phyloP scores from a whole-genome alignment of 192 early-diverging fungal genomes.

The Linnemannia hyalina region DNA sequence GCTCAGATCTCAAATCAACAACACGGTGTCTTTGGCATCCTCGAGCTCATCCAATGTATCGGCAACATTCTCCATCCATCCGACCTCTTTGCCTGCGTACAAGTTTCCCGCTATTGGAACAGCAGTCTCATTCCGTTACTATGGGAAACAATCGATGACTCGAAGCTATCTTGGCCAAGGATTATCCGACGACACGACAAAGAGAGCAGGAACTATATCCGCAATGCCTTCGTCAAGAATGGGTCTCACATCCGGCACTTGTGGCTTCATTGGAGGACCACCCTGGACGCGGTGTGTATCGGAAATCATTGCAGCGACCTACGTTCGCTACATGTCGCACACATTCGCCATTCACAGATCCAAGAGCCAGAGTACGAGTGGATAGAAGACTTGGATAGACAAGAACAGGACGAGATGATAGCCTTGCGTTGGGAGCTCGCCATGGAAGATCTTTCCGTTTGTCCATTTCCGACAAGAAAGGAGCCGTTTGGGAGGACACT shows the following conservation, averaged over 20 bases:
- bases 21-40: neutral
- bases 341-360: neutral
- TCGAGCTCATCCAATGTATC: neutral
- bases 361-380: neutral
- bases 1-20: neutral
- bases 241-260: neutral
- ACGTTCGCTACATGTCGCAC: neutral
- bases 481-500: neutral
- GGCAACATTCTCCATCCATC: neutral
- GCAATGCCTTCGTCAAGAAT: neutral
- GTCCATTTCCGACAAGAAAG: neutral
- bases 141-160: neutral
- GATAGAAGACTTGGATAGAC: neutral
- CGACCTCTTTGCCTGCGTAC: neutral
- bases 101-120: neutral
- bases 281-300: neutral
- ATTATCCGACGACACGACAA: neutral
- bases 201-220: too few relatives aligned
- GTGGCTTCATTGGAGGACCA: neutral
- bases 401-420: neutral
- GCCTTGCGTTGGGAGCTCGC: neutral
- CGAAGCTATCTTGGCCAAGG: neutral
- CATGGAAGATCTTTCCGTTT: neutral
- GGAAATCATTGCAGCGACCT: neutral
- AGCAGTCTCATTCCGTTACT: neutral